Base-by-base conservation (phyloP, 2,329 filamentous ascomycete species). In the Akanthomyces lecanii region DNA sequence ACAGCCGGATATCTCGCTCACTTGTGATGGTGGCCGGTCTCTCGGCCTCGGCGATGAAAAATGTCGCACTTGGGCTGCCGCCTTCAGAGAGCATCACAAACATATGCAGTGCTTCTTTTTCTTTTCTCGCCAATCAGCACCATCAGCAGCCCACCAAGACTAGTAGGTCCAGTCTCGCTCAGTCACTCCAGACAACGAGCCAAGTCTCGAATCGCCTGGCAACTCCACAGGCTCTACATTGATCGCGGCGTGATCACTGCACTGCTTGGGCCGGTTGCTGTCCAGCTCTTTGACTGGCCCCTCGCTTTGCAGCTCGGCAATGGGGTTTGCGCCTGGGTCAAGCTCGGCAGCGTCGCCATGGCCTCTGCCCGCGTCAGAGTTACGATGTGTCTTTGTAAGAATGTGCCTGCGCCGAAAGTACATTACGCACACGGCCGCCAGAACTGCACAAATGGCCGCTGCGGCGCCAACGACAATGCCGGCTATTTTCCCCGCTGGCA, bases 151-250 rank as follows among this genome's bases (percentile, higher is more conserved):
- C 2, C 10, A 11, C 33, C 33, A 10, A 23, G 44, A 21, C 8
- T 23, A 21, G 44, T 30, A 6, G 4, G 28, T 51, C 4, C 28
- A 6, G 12, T 53, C 5, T 53, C 16, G 4, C 33, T 42, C 36
- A 42, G 36, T 14, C 5, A 25, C 14, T 42, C 38, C 8, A n/a
- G 21, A 21, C 8, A n/a, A 30, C 44, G 21, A 18, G 11, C 18
- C 4, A 44, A 18, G 11, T 18, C 5, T 50, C 40, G 33, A 30
- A 10, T 57, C 50, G 45, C 38, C 62, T 12, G 62, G 51, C 50
- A 64, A 16, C 28, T 64, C 62, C 7, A 52, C 51, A 7, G 62
- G 62, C 21, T 53, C 42, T 18, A 21, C 51, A 21, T 56, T 64
- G 23, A 64, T 33, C 8, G 62, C 38, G n/a, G 23, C 36, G 8